These are phyloP conservation scores for Fraxinus americana DNA, from an alignment of 257 asterid species.

Conservation along the genomic window DNA sequence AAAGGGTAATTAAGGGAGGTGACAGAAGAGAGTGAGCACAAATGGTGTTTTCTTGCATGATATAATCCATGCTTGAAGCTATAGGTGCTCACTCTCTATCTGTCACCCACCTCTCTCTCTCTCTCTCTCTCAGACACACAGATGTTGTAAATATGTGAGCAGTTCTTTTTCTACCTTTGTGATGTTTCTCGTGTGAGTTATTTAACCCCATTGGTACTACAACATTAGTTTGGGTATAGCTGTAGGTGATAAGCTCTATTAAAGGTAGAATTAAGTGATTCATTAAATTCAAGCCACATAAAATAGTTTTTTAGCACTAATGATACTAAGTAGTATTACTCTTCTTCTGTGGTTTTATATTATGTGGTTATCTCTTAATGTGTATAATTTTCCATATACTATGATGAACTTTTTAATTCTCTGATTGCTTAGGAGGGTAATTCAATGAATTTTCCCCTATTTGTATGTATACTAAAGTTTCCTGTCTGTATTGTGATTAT, in stretches of 20 bases:
- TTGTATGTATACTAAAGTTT: background rate
- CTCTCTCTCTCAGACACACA: background rate
- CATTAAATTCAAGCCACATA: too few species aligned
- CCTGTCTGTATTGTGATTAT: background rate
- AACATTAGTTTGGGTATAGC: too few species aligned
- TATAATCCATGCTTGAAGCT: conserved; percentile 29
- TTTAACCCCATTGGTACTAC: too few species aligned
- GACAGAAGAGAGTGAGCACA: conserved; percentile 46
- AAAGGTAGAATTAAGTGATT: too few species aligned
- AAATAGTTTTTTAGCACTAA: too few species aligned
- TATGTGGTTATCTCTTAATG: background rate
- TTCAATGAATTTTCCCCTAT: background rate
- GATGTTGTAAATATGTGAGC: background rate
- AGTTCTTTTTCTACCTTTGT: background rate
- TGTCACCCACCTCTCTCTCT: conserved; percentile 28
- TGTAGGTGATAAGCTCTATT: too few species aligned
- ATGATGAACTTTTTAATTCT: background rate
- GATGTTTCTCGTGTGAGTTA: background rate
- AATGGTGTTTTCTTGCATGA: conserved; percentile 38
- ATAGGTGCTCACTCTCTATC: conserved; percentile 38
- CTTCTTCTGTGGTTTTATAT: too few species aligned
- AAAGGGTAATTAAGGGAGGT: conserved; percentile 27
- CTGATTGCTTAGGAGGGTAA: background rate
- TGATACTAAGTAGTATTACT: too few species aligned
- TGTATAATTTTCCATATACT: background rate